Base-by-base conservation (phyloP, 2,329 filamentous ascomycete genomes). In the Diaporthe australafricana region DNA sequence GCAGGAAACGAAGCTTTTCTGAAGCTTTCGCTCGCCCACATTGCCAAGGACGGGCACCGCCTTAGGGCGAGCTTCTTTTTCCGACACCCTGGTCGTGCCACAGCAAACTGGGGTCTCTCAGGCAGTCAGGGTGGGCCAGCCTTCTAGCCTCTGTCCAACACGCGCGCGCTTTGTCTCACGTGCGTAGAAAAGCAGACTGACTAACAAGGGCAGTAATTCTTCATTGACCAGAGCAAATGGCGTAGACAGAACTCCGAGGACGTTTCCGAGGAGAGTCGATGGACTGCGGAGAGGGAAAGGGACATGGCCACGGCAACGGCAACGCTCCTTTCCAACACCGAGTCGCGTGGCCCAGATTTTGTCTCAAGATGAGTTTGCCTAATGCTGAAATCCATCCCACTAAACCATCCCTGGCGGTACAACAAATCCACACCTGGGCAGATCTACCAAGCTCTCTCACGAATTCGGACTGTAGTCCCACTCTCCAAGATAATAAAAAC, bases 1-100 rank as follows among this genome's bases (percentile, higher is more conserved):
- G 7, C 27, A 35, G 30, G 42, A 50, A 60, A 52, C 40, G 50
- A 69, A 48, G 53, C 66, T 63, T 63, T 63, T 45, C 30, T 25
- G 42, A 63, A 48, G 32, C 52, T 35, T 47, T 50, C 45, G 9
- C 42, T 47, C 53, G 66, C 66, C 66, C 66, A 60, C 66, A 69
- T 60, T 25, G 66, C 66, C 66, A 69, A 69, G 66, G 47, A 69
- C 66, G 53, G 53, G 53, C 42, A 25, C 50, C 66, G 55, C 45
- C 42, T 60, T 60, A 69, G 66, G 52, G 66, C 42, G 50, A 69
- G 66, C 66, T 69, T 69, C 66, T 60, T 69, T 68, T 32, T 32
- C 42, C 66, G 60, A 35, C 30, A 69, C 45, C 66, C 66, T 69
- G 66, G 66, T 69, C 53, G 57, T 48, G 60, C 42, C 60, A 25